A percentile compares a stretch with the other conserved stretches of the same genome.
Conservation (phyloP, 305 asterid species). For the Solanum hybrid region DNA sequence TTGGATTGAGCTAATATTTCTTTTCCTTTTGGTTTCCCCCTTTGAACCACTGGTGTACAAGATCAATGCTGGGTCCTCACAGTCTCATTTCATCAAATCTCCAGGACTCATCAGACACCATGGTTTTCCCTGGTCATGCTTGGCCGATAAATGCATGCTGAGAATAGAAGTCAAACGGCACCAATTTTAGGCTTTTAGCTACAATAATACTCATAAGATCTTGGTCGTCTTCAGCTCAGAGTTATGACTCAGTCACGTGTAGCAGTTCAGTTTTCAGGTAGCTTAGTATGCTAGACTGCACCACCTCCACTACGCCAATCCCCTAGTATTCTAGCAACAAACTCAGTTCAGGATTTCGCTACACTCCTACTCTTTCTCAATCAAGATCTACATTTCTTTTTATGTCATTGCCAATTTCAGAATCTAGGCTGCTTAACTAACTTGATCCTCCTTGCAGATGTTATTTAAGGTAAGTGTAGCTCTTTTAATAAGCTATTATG, state of each 20-base stretch:
- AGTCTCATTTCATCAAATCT: background rate
- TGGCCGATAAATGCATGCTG: slow-evolving; percentile 12
- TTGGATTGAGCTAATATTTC: slow-evolving; percentile 84
- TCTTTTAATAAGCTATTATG: slow-evolving; percentile 46
- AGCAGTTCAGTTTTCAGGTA: slow-evolving; percentile 75
- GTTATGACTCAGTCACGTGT: background rate
- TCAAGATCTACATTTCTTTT: slow-evolving; percentile 31
- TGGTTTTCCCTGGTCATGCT: background rate
- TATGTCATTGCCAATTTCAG: slow-evolving; percentile 26
- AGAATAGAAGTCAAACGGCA: slow-evolving; percentile 62
- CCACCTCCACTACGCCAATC: slow-evolving; percentile 84
- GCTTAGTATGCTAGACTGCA: slow-evolving; percentile 83
- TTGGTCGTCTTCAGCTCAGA: slow-evolving; percentile 28
- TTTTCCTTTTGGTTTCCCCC: slow-evolving; percentile 74
- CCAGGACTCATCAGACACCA: slow-evolving; percentile 1
- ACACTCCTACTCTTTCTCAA: slow-evolving; percentile 78
- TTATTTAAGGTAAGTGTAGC: slow-evolving; percentile 57
- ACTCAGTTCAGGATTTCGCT: slow-evolving; percentile 83
- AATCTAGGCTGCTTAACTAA: slow-evolving; percentile 29
- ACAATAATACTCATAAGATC: slow-evolving; percentile 70
- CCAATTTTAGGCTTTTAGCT: slow-evolving; percentile 34
- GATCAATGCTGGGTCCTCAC: slow-evolving; percentile 71
- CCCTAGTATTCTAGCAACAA: slow-evolving; percentile 76
- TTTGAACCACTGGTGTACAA: slow-evolving; percentile 90
- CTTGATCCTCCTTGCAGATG: slow-evolving; percentile 52